Evolutionary conservation across 257 asterid species (phyloP).

Genomic region (Solanum chilense): DNA sequence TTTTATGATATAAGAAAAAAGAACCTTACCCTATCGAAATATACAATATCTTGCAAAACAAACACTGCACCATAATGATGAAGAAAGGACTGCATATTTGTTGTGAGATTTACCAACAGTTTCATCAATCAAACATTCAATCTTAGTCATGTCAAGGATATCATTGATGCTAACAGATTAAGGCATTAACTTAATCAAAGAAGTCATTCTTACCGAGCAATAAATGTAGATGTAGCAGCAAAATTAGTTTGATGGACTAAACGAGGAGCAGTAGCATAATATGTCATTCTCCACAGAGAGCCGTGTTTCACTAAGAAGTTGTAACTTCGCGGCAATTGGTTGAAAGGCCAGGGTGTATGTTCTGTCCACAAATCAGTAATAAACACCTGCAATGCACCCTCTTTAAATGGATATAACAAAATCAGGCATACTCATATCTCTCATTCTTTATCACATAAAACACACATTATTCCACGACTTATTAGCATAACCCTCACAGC

Average conservation of each 20-base stretch:
- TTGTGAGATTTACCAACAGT: background rate
- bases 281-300: conserved; percentile 81
- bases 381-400: conserved; percentile 51
- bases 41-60: background rate
- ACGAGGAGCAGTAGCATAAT: conserved; percentile 89
- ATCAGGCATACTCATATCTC: background rate
- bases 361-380: conserved; percentile 95
- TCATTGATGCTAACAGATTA: background rate
- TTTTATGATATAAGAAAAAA: background rate
- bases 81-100: background rate
- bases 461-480: background rate
- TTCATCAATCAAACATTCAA: background rate
- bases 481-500: background rate
- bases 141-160: background rate
- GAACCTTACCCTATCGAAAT: background rate
- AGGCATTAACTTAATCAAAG: background rate
- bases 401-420: background rate
- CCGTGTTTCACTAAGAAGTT: conserved; percentile 96
- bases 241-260: conserved; percentile 84
- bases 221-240: conserved; percentile 92
- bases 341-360: conserved; percentile 99
- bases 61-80: background rate
- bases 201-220: conserved; percentile 65
- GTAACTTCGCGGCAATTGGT: conserved; percentile 92
- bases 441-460: background rate